Conservation (phyloP, 169 alveolate species). For the Theileria orientalis region DNA sequence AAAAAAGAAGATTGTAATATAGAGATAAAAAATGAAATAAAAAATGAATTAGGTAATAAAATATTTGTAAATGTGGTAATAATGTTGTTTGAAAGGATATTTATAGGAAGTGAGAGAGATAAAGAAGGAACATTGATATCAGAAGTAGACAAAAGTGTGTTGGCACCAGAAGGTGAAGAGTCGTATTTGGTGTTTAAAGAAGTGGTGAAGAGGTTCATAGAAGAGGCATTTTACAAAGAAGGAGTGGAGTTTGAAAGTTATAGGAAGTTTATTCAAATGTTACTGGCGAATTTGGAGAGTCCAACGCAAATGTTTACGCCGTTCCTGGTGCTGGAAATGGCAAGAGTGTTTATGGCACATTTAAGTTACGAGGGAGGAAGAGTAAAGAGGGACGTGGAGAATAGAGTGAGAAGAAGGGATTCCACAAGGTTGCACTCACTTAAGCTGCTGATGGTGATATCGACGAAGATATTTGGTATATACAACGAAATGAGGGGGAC, state of each 20-base stretch:
- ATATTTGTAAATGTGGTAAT: neutral
- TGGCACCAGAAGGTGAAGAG: conserved; percentile 11
- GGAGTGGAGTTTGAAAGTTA: neutral
- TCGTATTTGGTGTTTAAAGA: neutral
- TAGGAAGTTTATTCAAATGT: neutral
- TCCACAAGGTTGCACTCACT: neutral
- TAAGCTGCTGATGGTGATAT: neutral
- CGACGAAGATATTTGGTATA: neutral
- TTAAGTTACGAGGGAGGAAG: neutral
- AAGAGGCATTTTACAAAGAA: neutral
- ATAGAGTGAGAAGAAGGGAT: neutral
- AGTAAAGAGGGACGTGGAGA: neutral
- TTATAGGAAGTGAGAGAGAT: neutral
- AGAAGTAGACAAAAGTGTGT: too few relatives aligned
- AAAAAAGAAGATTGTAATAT: neutral
- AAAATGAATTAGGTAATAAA: neutral
- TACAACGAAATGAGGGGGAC: neutral
- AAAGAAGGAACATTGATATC: neutral
- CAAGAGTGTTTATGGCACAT: neutral
- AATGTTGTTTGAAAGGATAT: neutral
- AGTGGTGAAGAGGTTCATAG: neutral
- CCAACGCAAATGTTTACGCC: neutral
- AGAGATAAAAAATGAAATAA: neutral
- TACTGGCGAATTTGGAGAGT: neutral
- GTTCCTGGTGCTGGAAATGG: neutral